Evolutionary conservation across 208 protist species (phyloP), one percentile per base, ranked within the genome.

Genomic region (Acanthamoeba polyphaga): DNA sequence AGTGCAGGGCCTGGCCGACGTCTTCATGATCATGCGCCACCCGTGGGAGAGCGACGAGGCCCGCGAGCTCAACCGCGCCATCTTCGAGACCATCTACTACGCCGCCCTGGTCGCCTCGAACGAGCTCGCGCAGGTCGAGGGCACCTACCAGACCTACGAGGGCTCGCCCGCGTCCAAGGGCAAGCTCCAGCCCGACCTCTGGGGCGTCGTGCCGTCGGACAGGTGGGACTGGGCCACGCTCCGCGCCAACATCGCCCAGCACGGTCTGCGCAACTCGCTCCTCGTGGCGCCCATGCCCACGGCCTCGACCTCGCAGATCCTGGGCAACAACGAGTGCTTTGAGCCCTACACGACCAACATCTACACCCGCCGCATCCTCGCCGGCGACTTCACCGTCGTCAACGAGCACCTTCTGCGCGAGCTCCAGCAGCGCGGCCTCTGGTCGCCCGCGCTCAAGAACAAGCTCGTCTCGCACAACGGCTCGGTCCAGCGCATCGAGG

Each of bases 21-120:
- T 98, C 38, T 99, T 99, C 96, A 98, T 99, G 84, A 80, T 98
- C 55, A 95, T 99, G 96, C 97, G 99, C 53, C 27, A 99, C 49
- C 99, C 99, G 17, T 99, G 99, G 89, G 99, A 99, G 19, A 98
- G 95, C 68, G 53, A 91, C 12, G 98, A 98, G 95, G 99, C 99
- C 4, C 97, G 97, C 85, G 89, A 94, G 32, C 95, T 99, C 19
- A 99, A 99, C 97, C 97, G 98, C 66, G 98, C 99, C 29, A 99
- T 99, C 96, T 99, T 99, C 95, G 99, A 99, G 97, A 99, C 99
- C 29, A 99, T 99, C 91, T 99, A 99, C 98, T 99, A 98, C 96
- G 99, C 97, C 46, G 98, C 99, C 0, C 95, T 99, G 17, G 97
- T 98, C 0, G 97, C 97, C 15, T 98, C 97, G 12, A 95, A 72